These are phyloP conservation scores for Sugiyamaella castrensis DNA, from an alignment of 1,139 yeast species.

Conservation along the genomic window DNA sequence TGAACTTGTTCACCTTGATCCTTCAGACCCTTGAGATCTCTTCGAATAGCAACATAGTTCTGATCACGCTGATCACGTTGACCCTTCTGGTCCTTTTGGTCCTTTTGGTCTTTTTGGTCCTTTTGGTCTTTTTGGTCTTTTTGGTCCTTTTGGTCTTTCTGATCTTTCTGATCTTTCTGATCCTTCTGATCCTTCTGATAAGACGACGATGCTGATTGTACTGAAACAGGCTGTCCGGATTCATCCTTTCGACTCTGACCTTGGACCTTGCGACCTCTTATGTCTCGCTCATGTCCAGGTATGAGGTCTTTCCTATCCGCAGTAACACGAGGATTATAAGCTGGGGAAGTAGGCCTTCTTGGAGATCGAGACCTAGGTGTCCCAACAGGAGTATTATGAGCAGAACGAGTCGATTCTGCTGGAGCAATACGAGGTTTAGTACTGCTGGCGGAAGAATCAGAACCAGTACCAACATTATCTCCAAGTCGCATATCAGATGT, in stretches of 20 bases:
- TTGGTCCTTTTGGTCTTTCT: constrained; percentile 2
- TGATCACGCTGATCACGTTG: constrained; percentile 7
- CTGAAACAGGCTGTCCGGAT: constrained; percentile 9
- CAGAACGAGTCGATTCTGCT: constrained; percentile 1
- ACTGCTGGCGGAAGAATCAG: background rate
- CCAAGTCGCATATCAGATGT: no score
- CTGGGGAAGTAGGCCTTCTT: constrained; percentile 3
- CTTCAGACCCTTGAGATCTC: background rate
- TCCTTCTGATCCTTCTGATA: constrained; percentile 4
- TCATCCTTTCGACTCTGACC: constrained; percentile 7
- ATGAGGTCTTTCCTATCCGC: constrained; percentile 9
- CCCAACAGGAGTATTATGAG: constrained; percentile 1
- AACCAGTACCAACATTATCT: background rate
- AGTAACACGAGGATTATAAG: constrained; percentile 11
- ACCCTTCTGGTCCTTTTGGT: constrained; percentile 1
- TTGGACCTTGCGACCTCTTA: constrained; percentile 10
- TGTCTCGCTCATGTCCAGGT: constrained; percentile 8
- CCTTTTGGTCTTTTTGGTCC: constrained; percentile 2
- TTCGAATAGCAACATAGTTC: background rate
- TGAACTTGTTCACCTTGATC: background rate
- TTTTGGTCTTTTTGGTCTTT: constrained; percentile 8
- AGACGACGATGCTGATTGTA: no score
- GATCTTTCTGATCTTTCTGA: constrained; percentile 4
- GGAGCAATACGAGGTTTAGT: background rate
- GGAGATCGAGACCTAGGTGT: constrained; percentile 5